Base-by-base conservation (phyloP, 129 eudicot species). In the Mikania micrantha region DNA sequence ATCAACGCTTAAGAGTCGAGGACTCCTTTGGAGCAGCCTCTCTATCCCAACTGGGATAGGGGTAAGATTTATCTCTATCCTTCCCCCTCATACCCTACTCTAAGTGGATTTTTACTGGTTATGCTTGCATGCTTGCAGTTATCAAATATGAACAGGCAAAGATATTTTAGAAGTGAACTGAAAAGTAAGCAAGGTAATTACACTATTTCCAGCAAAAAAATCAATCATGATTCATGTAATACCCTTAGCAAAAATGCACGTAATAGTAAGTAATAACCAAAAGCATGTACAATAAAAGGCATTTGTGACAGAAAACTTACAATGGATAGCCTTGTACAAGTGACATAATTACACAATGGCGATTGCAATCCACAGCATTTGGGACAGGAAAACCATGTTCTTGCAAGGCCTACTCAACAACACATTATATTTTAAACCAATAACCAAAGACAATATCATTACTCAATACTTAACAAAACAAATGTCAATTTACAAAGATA, bases 301-400 rank as follows among this genome's bases (percentile, higher is more conserved):
- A 44, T n/a, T 9, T 35, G 62, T 35, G 59, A 31, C 25, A 28
- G 47, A 70, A 65, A 4, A 53, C 95, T 81, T 86, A 92, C 98
- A 93, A 91, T 4, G 98, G 96, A 69, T 93, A 93, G 61, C 98
- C 98, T 74, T 77, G 86, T 76, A 93, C 84, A 76, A 93, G 96
- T 22, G 95, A 88, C 98, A 93, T 88, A 66, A 93, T 69, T 53
- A 93, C 96, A 75, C 98, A 93, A 79, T 93, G 96, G 21, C 98
- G 81, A 74, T 93, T 93, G 82, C 98, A 88, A 58, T 93, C 98
- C 68, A 93, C 82, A 2, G 98, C 98, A 66, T 88, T 56, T 48
- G 98, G 98, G 36, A 93, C 98, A 32, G 98, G 96, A 77, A 93
- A 93, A 64, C 84, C 92, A 75, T 88, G 95, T 57, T 88, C 96